phyloP scores from a whole-genome alignment of 805 yeast species.

The Schizosaccharomyces octosporus region DNA sequence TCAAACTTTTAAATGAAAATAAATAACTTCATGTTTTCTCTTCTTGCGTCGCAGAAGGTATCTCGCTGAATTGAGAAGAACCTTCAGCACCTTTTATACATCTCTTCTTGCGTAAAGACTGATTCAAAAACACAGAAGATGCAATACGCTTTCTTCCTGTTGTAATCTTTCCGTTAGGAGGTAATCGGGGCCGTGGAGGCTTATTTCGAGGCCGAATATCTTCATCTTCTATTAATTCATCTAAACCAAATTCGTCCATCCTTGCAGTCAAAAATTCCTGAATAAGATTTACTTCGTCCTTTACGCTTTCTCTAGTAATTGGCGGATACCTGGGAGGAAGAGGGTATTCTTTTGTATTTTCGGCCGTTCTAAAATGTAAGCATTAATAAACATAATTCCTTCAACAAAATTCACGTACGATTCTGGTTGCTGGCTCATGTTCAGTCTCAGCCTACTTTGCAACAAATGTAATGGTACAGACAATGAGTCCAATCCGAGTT shows the following conservation, averaged over 20 bases:
- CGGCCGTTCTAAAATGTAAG: background rate
- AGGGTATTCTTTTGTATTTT: background rate
- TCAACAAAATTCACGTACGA: conserved; percentile 30
- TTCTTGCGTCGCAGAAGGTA: background rate
- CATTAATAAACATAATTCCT: conserved; percentile 10
- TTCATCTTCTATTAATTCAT: conserved; percentile 44
- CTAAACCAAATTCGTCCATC: conserved; percentile 9
- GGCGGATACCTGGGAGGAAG: conserved; percentile 27
- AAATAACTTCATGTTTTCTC: background rate
- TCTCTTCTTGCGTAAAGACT: background rate
- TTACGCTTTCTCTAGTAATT: conserved; percentile 27
- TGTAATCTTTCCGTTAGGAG: conserved; percentile 72
- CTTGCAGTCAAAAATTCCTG: conserved; percentile 25
- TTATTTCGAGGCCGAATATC: conserved; percentile 60
- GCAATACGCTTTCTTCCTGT: conserved; percentile 7
- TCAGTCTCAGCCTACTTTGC: conserved; percentile 42
- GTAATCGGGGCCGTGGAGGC: conserved; percentile 51
- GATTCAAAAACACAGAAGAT: background rate
- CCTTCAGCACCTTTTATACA: background rate
- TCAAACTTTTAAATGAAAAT: background rate
- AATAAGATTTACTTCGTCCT: conserved; percentile 31
- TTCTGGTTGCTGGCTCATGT: conserved; percentile 2
- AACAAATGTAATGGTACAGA: conserved; percentile 75
- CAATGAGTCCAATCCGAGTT: conserved; percentile 58
- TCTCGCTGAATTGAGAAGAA: background rate